A percentile compares a stretch with the other conserved stretches of the same genome.
These are phyloP conservation scores for Diaporthe nobilis DNA, from an alignment of 2,329 filamentous ascomycete genomes.

Conservation along the genomic window DNA sequence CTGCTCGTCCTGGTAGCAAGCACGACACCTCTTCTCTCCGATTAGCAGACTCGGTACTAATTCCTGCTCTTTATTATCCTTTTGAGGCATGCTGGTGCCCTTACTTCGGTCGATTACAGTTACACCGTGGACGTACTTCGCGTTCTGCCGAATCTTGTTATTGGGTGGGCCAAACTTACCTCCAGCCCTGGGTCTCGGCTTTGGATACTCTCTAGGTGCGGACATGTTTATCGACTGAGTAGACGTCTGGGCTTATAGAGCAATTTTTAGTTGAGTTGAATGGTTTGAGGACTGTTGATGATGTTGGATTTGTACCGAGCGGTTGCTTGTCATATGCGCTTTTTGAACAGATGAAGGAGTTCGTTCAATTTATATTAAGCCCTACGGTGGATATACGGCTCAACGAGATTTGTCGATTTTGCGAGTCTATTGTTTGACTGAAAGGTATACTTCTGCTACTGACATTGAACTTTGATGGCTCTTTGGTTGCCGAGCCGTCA, in stretches of 20 bases:
- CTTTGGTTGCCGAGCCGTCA: not conserved
- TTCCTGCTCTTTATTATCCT: not conserved
- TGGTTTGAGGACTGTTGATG: not conserved
- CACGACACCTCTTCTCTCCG: not conserved
- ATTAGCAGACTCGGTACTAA: not conserved
- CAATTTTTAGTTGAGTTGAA: not conserved
- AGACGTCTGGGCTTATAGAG: not conserved
- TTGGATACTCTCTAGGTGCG: not conserved
- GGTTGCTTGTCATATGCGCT: not conserved
- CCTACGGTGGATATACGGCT: rapidly evolving
- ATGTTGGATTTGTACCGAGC: not conserved
- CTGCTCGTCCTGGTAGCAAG: not conserved
- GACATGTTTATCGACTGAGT: not conserved
- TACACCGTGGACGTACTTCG: not conserved
- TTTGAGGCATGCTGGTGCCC: not conserved
- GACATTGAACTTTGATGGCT: not conserved
- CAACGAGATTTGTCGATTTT: too few relatives aligned
- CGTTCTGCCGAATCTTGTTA: not conserved
- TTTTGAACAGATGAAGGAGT: not conserved
- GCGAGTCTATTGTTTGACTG: too few relatives aligned
- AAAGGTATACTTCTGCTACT: too few relatives aligned
- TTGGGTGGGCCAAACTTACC: not conserved
- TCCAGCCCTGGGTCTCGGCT: not conserved
- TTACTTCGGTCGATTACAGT: not conserved
- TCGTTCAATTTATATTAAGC: not conserved